phyloP scores from a whole-genome alignment of 257 asterid species.

The Scutellaria minor region DNA sequence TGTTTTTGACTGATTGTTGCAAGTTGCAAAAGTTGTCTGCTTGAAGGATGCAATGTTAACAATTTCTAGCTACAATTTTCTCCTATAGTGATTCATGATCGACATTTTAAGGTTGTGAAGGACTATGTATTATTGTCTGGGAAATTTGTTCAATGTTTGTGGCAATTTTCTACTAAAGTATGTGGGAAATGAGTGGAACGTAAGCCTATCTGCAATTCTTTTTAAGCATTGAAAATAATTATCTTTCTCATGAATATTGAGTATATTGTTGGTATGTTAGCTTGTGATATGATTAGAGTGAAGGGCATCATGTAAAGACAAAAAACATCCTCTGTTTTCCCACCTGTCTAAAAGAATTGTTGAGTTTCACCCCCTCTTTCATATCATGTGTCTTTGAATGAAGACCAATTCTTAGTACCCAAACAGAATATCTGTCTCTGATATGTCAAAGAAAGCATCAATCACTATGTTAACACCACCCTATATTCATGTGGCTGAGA shows the following conservation, averaged over 20 bases:
- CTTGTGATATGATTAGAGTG: neutral
- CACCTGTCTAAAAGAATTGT: constrained; percentile 16
- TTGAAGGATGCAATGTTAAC: neutral
- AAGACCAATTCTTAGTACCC: neutral
- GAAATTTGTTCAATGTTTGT: constrained; percentile 5
- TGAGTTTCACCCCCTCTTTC: constrained; percentile 31
- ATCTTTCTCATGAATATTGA: constrained; percentile 3
- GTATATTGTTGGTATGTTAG: constrained; percentile 11
- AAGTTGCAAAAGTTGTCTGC: constrained; percentile 22
- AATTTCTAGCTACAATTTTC: too few relatives aligned
- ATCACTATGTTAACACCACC: neutral
- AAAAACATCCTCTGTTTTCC: constrained; percentile 30
- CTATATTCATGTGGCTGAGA: constrained; percentile 11
- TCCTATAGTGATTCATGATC: neutral
- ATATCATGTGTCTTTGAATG: constrained; percentile 25
- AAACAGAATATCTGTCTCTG: constrained; percentile 7
- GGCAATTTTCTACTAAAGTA: constrained; percentile 6
- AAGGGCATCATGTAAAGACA: constrained; percentile 31
- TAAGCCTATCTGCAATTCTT: neutral
- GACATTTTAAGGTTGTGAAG: neutral
- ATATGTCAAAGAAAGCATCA: constrained; percentile 22
- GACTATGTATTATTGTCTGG: constrained; percentile 6
- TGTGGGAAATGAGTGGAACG: neutral
- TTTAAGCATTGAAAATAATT: neutral
- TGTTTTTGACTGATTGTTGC: constrained; percentile 15